Conservation (phyloP, 139 green algal species). For the Picochlorum sp. region DNA sequence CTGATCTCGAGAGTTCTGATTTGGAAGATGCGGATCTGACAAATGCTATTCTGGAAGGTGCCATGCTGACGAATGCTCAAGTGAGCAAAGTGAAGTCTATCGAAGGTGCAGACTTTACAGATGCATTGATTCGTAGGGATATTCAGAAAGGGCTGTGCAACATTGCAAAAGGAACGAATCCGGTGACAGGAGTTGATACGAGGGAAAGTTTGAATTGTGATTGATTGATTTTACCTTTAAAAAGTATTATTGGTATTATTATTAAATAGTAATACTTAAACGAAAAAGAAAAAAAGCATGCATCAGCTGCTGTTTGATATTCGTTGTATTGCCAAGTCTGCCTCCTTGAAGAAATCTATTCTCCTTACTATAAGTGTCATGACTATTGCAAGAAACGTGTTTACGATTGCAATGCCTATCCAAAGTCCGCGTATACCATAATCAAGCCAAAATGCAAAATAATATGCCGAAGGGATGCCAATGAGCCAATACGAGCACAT, state of each 20-base stretch:
- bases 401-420: not conserved
- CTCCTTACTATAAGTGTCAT: not conserved
- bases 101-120: slow-evolving; percentile 36
- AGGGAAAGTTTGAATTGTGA: slow-evolving; percentile 60
- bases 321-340: not conserved
- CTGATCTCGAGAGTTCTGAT: slow-evolving; percentile 60
- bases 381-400: not conserved
- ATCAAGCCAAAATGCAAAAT: not conserved
- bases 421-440: not conserved
- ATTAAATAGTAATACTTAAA: not conserved
- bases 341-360: not conserved
- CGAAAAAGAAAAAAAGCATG: not conserved
- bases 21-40: slow-evolving; percentile 66
- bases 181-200: slow-evolving; percentile 62
- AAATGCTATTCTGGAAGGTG: slow-evolving; percentile 58
- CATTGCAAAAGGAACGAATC: slow-evolving; percentile 63
- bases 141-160: slow-evolving; percentile 53
- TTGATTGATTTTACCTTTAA: not conserved
- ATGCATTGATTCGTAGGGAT: slow-evolving; percentile 60
- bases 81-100: slow-evolving; percentile 35
- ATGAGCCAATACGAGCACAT: not conserved
- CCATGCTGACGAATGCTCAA: slow-evolving; percentile 55
- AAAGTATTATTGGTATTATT: not conserved
- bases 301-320: not conserved
- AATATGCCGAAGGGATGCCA: not conserved